Evolutionary conservation across 2,329 filamentous ascomycete genomes (phyloP), one percentile per base, ranked within the genome.

Genomic region (Claviceps sp.): DNA sequence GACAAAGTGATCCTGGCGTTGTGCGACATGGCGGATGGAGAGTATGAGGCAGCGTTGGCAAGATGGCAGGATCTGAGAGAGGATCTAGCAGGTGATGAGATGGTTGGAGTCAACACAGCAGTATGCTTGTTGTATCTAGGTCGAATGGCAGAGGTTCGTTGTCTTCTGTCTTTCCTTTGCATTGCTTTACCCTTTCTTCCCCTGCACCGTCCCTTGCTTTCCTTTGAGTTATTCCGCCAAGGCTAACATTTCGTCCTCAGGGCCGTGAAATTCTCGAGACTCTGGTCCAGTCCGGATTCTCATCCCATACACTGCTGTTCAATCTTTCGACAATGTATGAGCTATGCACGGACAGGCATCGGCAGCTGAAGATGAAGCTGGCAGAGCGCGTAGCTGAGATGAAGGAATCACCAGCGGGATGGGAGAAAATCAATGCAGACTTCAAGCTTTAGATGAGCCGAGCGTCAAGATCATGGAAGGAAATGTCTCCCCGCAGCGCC

Each of bases 241-340:
- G 6, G 16, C 45, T 47, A 14, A 47, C 5, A 17, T 45, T 11
- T 5, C 7, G 2, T 1, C 9, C 29, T 34, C 14, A 87, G 75
- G 85, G 87, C 1, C 79, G 80, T 14, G 66, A 72, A 13, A 67
- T 86, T 1, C 71, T 96, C 3, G 84, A 91, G 60, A 67, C 70
- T 0, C 68, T 94, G 11, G 72, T 89, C 0, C 73, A 79, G 3
- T 64, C 71, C 0, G 79, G 82, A 1, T 72, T 79, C 42, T 78
- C 80, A 0, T 96, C 91, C 53, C 83, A 86, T 56, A 86, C 86
- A 0, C 69, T 95, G 2, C 78, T 94, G 0, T 95, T 96, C 68
- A 97, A 97, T 64, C 68, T 98, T 13, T 82, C 83, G 11, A 97
- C 91, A 0, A 80, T 95, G 60, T 97, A 95, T 64, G 93, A 97